These are phyloP conservation scores for Suillus plorans DNA, from an alignment of 768 basidiomycete species.

Conservation along the genomic window DNA sequence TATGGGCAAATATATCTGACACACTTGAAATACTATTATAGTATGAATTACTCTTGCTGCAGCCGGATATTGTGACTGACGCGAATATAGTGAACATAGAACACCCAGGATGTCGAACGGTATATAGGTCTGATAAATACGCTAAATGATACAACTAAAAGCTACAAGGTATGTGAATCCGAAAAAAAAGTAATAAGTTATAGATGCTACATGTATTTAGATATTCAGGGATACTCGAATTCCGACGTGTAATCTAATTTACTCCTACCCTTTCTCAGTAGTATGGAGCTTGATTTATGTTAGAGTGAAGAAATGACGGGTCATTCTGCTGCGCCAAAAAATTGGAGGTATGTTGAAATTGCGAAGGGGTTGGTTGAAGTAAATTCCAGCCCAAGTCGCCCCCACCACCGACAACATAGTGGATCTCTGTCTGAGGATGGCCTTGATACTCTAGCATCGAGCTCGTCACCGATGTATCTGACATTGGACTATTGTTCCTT, in stretches of 20 bases:
- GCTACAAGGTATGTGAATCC: neutral
- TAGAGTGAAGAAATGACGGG: neutral
- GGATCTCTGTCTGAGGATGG: neutral
- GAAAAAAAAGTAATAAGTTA: neutral
- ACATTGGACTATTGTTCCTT: neutral
- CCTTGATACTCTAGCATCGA: neutral
- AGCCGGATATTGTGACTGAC: neutral
- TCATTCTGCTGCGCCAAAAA: neutral
- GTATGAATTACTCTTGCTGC: too few species aligned
- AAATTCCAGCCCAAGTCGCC: neutral
- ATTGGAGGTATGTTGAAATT: neutral
- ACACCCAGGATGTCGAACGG: neutral
- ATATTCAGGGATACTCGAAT: neutral
- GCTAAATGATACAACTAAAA: too few species aligned
- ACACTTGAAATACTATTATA: neutral
- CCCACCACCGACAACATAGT: neutral
- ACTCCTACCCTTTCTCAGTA: neutral
- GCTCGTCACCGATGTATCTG: slow-evolving; percentile 3
- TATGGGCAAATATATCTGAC: neutral
- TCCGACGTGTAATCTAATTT: neutral
- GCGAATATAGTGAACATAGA: neutral
- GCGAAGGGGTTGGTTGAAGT: neutral
- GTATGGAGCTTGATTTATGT: neutral
- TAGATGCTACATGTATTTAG: neutral
- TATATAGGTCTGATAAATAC: neutral